Evolutionary conservation across 1,284 basidiomycete genomes (phyloP), one percentile per base, ranked within the genome.

Genomic region (Grifola frondosa): DNA sequence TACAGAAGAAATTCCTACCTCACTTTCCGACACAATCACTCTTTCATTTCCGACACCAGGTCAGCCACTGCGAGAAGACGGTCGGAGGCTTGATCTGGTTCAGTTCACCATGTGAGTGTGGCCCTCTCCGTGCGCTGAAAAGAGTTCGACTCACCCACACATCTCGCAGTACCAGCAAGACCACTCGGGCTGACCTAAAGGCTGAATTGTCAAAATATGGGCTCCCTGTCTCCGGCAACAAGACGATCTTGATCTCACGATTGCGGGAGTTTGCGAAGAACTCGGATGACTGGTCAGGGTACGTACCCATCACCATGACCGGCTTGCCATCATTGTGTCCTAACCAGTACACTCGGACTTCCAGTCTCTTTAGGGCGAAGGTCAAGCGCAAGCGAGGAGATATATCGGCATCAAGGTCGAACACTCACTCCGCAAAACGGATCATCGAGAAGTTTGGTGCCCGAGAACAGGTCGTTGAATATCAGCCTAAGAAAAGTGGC

Each of bases 301-400:
- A 16, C 32, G 44, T 37, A 15, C 17, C 25, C 6, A 11, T 13
- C 9, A 20, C 24, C 12, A n/a, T n/a, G 25, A 33, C 15, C 19
- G 13, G 24, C 21, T 33, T 22, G n/a, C n/a, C n/a, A n/a, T n/a
- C n/a, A n/a, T n/a, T n/a, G n/a, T n/a, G 16, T 30, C n/a, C 31
- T 17, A 6, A 22, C 12, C 12, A 16, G 29, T 13, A 17, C 22
- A 3, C 1, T n/a, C n/a, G n/a, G n/a, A 12, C 10, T 22, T 28
- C 19, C 34, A 48, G 41, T 8, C 20, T 41, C 6, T 40, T 41
- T 30, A 16, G 5, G 2, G 20, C 38, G 12, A 16, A 13, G 17
- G 13, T 17, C 3, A 41, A 38, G 4, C 48, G 37, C n/a, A 17
- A 45, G 33, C 48, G 48, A 16, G 51, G 51, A 1, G 28, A 40